Evolutionary conservation across 192 early-diverging fungal genomes (phyloP), one percentile per base, ranked within the genome.

Genomic region (Coemansia sp.): DNA sequence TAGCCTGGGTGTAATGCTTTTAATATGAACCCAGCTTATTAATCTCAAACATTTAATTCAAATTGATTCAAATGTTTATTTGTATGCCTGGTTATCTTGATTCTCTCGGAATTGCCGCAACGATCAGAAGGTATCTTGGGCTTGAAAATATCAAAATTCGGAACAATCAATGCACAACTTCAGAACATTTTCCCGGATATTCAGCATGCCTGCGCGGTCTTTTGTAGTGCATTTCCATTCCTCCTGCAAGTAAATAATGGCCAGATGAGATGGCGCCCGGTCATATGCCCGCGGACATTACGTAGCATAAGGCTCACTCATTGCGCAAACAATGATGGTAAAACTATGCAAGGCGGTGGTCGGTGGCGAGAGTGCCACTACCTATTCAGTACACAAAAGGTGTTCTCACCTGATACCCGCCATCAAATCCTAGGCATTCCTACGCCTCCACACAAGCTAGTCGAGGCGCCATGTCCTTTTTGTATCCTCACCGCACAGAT

Each of bases 41-140:
- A n/a, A 45, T 45, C 41, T 45, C 41, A 45, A 45, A 45, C 41
- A 45, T 45, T 45, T 45, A n/a, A 45, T 45, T n/a, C 41, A 45
- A n/a, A 15, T 45, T n/a, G 41, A 45, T 45, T 45, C 41, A n/a
- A 45, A 15, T 45, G 1, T 15, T 15, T 45, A 45, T 10, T 8
- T 8, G 10, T 10, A 38, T 38, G 37, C 10, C 10, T 38, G 37
- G 0, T 21, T 21, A 21, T 35, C 7, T 35, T 8, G 9, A 45
- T 45, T 45, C 1, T n/a, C 41, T 45, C 14, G 15, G 41, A 45
- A 45, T 4, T n/a, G 15, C 41, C 6, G 32, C 32, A 35, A 12
- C 14, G 41, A 3, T 45, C 41, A n/a, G 11, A 45, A 45, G 41
- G 15, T 5, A 15, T n/a, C 15, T 45, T 12, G 15, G 41, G 5